Evolutionary conservation across 1,139 yeast species (phyloP).

Genomic region (Nakaseomyces kungkrabaensis): DNA sequence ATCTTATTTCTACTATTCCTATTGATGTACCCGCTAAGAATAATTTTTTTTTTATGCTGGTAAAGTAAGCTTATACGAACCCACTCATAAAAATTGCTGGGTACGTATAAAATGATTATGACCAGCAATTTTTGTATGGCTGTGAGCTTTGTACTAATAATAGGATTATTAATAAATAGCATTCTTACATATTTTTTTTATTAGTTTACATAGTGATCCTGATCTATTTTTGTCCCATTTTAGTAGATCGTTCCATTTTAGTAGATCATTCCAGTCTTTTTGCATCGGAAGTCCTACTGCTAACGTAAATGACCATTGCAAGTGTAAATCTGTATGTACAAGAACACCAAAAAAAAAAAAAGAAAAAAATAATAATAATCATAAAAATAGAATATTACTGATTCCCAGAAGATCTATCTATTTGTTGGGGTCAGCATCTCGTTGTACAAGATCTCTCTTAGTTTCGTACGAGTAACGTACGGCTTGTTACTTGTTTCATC

Average conservation of each 20-base stretch:
- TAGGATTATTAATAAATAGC: too few relatives aligned
- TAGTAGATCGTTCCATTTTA: too few relatives aligned
- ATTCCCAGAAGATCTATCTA: not conserved
- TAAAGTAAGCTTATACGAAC: not conserved
- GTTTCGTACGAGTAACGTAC: conserved; percentile 17
- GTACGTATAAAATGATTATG: not conserved
- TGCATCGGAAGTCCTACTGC: too few relatives aligned
- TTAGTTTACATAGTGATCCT: too few relatives aligned
- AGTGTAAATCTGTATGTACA: not conserved
- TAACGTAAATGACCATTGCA: not conserved
- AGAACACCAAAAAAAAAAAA: not conserved
- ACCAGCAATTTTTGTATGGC: not conserved
- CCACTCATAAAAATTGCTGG: not conserved
- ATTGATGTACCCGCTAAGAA: not conserved
- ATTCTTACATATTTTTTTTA: too few relatives aligned
- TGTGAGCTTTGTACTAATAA: too few relatives aligned
- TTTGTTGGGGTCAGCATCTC: conserved; percentile 38
- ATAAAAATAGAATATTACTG: not conserved
- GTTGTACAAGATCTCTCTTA: conserved; percentile 46
- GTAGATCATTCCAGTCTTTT: too few relatives aligned
- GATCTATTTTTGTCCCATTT: too few relatives aligned
- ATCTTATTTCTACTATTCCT: too few relatives aligned
- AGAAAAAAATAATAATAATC: not conserved
- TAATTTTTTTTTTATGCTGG: not conserved
- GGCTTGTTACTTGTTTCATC: conserved; percentile 17